phyloP scores from a whole-genome alignment of 225 moss, liverwort and hornwort species.

The Physcomitrium patens region DNA sequence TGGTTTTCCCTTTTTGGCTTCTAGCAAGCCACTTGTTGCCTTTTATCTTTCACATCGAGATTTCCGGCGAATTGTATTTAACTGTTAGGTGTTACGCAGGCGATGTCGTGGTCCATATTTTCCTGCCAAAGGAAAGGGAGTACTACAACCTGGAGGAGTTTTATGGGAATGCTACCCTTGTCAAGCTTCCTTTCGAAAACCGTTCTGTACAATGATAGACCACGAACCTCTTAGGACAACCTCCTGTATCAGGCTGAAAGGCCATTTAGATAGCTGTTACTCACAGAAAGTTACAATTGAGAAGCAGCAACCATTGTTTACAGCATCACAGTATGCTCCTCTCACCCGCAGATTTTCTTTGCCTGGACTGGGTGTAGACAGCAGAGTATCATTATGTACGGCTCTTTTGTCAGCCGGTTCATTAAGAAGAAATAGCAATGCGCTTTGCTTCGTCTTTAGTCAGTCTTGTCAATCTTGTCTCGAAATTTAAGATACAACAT shows the following conservation, averaged over 20 bases:
- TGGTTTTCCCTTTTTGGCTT: no score
- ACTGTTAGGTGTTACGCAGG: constrained; percentile 41
- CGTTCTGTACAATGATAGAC: constrained; percentile 35
- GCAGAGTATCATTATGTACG: constrained; percentile 1
- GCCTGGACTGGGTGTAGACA: constrained; percentile 9
- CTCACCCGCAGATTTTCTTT: constrained; percentile 10
- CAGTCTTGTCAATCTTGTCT: no score
- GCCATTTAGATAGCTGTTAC: not conserved
- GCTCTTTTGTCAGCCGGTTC: not conserved
- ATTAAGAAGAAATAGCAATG: no score
- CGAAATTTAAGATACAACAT: no score
- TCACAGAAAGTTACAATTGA: constrained; percentile 14
- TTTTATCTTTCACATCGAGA: not conserved
- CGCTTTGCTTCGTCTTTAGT: no score
- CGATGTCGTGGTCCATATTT: constrained; percentile 79
- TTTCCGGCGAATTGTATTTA: not conserved
- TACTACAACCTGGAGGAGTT: constrained; percentile 88
- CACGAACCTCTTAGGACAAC: not conserved
- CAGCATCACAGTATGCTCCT: constrained; percentile 1
- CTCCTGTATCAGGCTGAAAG: not conserved
- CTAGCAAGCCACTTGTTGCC: no score
- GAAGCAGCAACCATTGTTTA: not conserved
- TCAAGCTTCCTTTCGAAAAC: constrained; percentile 66
- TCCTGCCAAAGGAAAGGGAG: constrained; percentile 76
- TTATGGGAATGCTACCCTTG: constrained; percentile 73